Conservation (phyloP, 768 basidiomycete species). For the Kwoniella dendrophila region DNA sequence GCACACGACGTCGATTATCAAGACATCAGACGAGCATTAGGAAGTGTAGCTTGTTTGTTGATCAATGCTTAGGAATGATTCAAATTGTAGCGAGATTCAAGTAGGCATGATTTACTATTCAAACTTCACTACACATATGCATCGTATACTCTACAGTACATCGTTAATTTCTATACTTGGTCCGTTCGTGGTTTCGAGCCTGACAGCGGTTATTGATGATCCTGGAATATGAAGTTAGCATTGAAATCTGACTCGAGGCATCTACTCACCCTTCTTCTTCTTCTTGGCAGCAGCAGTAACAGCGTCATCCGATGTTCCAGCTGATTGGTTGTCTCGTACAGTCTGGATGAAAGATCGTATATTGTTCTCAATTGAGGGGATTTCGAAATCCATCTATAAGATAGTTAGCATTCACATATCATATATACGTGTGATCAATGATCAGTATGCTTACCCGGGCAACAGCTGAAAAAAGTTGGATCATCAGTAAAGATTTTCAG, state of each 20-base stretch:
- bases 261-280: slow-evolving; percentile 60
- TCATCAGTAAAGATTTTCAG: not conserved
- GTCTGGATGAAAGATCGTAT: slow-evolving; percentile 68
- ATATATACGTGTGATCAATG: not conserved
- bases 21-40: slow-evolving; percentile 82
- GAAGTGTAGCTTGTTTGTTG: slow-evolving; percentile 72
- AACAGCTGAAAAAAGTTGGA: slow-evolving; percentile 20
- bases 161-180: slow-evolving; percentile 89
- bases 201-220: slow-evolving; percentile 74
- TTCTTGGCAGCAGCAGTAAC: slow-evolving; percentile 61
- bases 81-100: not conserved
- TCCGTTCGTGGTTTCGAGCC: slow-evolving; percentile 81
- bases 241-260: too few species aligned
- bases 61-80: slow-evolving; percentile 29
- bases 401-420: not conserved
- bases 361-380: slow-evolving; percentile 76
- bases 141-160: slow-evolving; percentile 35
- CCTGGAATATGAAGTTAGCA: slow-evolving; percentile 57
- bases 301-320: slow-evolving; percentile 55
- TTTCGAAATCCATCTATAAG: slow-evolving; percentile 69
- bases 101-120: not conserved
- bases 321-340: slow-evolving; percentile 38
- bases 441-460: slow-evolving; percentile 33
- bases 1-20: slow-evolving; percentile 98
- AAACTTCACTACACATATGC: not conserved